These are phyloP conservation scores for Tricholoma sp. DNA, from an alignment of 768 basidiomycete genomes.

Conservation along the genomic window DNA sequence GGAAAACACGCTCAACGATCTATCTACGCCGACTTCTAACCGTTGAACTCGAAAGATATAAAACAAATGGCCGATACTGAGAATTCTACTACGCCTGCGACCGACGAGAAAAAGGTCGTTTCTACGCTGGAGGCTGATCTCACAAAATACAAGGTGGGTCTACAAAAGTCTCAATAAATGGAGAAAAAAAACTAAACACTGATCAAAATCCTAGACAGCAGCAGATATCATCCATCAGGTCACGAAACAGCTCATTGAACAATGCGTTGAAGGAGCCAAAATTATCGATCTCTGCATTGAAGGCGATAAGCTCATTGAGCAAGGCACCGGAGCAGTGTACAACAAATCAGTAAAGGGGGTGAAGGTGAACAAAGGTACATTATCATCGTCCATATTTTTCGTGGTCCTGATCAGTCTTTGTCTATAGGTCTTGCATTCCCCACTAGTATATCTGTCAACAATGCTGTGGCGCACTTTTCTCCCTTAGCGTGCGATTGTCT, in stretches of 20 bases:
- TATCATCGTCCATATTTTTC: slow-evolving; percentile 2
- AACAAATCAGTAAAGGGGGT: slow-evolving; percentile 88
- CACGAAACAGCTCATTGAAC: slow-evolving; percentile 77
- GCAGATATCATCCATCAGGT: slow-evolving; percentile 86
- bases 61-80: slow-evolving; percentile 58
- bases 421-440: slow-evolving; percentile 86
- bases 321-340: slow-evolving; percentile 79
- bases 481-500: slow-evolving; percentile 71
- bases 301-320: slow-evolving; percentile 91
- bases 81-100: slow-evolving; percentile 33
- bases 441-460: slow-evolving; percentile 91
- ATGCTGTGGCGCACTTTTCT: slow-evolving; percentile 92
- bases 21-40: background rate
- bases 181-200: background rate
- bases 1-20: slow-evolving; percentile 1
- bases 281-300: slow-evolving; percentile 86
- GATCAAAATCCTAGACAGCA: slow-evolving; percentile 52
- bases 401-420: background rate
- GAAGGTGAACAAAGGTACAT: slow-evolving; percentile 81
- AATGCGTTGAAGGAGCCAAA: slow-evolving; percentile 78
- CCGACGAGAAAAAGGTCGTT: slow-evolving; percentile 44
- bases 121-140: slow-evolving; percentile 68
- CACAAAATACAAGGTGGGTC: slow-evolving; percentile 79
- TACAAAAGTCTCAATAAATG: background rate
- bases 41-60: slow-evolving; percentile 7